Conservation (phyloP, 352 stramenopile species). For the Pythium chondricola region DNA sequence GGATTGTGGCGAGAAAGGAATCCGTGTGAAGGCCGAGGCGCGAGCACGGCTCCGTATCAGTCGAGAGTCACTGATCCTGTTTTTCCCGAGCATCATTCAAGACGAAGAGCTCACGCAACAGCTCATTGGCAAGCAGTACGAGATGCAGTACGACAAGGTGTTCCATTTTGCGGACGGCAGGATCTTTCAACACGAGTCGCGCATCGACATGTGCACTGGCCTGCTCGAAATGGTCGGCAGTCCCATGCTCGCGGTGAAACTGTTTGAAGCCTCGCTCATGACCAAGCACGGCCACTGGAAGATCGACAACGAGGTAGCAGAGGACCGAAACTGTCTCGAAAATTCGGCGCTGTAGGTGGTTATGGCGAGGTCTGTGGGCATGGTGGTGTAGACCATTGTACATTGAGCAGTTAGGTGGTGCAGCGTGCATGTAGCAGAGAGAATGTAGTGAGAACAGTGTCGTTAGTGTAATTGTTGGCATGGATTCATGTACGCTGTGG, state of each 20-base stretch:
- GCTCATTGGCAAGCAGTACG: constrained; percentile 54
- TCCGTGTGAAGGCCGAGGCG: constrained; percentile 38
- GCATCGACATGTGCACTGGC: constrained; percentile 40
- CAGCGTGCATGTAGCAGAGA: too few relatives aligned
- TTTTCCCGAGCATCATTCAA: constrained; percentile 45
- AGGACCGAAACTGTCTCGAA: constrained; percentile 33
- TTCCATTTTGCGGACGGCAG: constrained; percentile 46
- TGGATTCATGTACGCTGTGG: too few relatives aligned
- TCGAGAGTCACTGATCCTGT: constrained; percentile 30
- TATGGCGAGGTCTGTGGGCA: too few relatives aligned
- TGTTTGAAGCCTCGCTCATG: constrained; percentile 18
- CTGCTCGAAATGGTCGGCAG: constrained; percentile 38
- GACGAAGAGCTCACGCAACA: constrained; percentile 46
- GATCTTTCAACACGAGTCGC: constrained; percentile 55
- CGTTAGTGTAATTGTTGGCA: too few relatives aligned
- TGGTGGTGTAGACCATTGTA: too few relatives aligned
- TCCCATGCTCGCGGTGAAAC: constrained; percentile 19
- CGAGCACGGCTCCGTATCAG: constrained; percentile 35
- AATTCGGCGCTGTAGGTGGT: constrained; percentile 25
- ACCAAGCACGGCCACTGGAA: constrained; percentile 55
- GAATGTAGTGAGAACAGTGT: too few relatives aligned
- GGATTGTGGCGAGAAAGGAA: constrained; percentile 10
- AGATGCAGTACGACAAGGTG: constrained; percentile 63
- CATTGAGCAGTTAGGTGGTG: too few relatives aligned
- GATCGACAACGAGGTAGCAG: constrained; percentile 29